These are phyloP conservation scores for Nepenthes gracilis DNA, from an alignment of 148 eudicot species.

Conservation along the genomic window DNA sequence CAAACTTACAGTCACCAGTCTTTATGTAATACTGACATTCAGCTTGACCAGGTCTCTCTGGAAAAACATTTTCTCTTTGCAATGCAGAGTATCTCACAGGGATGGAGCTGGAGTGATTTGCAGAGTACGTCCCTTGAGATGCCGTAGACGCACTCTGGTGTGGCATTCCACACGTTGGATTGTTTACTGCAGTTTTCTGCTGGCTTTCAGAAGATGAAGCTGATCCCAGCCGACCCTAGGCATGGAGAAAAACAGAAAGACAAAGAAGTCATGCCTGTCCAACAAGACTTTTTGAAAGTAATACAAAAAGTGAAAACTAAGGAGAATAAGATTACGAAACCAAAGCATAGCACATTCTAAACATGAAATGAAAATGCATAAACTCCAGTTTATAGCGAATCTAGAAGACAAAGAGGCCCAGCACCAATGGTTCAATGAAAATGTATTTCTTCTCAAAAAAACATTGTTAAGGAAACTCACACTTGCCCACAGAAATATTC, in stretches of 20 bases:
- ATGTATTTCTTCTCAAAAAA: not conserved
- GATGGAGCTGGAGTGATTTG: constrained; percentile 51
- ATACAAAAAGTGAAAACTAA: too few relatives aligned
- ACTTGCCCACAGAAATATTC: not conserved
- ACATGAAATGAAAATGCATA: too few relatives aligned
- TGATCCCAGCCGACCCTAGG: constrained; percentile 69
- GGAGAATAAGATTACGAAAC: too few relatives aligned
- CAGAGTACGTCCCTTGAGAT: constrained; percentile 11
- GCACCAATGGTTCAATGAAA: not conserved
- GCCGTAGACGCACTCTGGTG: constrained; percentile 39
- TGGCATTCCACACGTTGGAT: constrained; percentile 36
- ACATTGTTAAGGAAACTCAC: too few relatives aligned
- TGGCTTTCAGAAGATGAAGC: constrained; percentile 55
- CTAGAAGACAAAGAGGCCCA: not conserved
- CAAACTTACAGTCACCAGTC: constrained; percentile 98
- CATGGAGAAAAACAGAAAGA: constrained; percentile 5
- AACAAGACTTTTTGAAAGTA: too few relatives aligned
- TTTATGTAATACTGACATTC: constrained; percentile 97
- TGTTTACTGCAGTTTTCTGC: constrained; percentile 50
- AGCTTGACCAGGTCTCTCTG: constrained; percentile 94
- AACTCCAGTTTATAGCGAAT: not conserved
- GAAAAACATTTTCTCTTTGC: constrained; percentile 74
- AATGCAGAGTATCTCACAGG: constrained; percentile 63
- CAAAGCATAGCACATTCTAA: too few relatives aligned
- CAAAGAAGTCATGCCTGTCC: not conserved